Evolutionary conservation across 805 yeast genomes (phyloP).

Genomic region (Kodamaea fukazawae): DNA sequence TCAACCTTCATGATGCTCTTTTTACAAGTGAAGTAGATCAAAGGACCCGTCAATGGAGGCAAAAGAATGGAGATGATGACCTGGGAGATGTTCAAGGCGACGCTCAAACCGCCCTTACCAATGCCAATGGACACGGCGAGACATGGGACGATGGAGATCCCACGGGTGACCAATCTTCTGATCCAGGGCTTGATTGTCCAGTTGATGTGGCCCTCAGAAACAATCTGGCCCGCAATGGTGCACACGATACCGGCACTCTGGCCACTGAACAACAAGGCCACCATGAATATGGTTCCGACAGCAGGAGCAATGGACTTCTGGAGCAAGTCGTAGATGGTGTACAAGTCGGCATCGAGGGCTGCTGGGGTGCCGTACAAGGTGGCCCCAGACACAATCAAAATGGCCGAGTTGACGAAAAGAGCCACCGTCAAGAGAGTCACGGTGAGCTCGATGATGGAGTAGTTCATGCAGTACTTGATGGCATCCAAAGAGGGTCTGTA

Average conservation of each 20-base stretch:
- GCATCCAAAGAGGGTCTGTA: slow-evolving; percentile 76
- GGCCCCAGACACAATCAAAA: slow-evolving; percentile 77
- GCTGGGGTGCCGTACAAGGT: slow-evolving; percentile 69
- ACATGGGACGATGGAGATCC: slow-evolving; percentile 80
- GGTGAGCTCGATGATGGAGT: slow-evolving; percentile 68
- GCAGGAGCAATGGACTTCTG: slow-evolving; percentile 60
- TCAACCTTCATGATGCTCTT: slow-evolving; percentile 66
- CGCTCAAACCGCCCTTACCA: slow-evolving; percentile 69
- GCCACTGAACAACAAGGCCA: slow-evolving; percentile 82
- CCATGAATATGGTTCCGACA: slow-evolving; percentile 81
- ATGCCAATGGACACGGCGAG: slow-evolving; percentile 64
- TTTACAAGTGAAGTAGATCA: slow-evolving; percentile 75
- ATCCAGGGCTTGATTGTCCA: slow-evolving; percentile 83
- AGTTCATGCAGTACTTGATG: slow-evolving; percentile 66
- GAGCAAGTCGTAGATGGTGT: slow-evolving; percentile 68
- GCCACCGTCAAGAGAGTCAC: slow-evolving; percentile 77
- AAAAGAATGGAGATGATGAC: slow-evolving; percentile 77
- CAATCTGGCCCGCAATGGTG: slow-evolving; percentile 91
- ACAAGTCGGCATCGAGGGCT: slow-evolving; percentile 72
- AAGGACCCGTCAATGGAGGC: slow-evolving; percentile 83
- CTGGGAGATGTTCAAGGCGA: slow-evolving; percentile 81
- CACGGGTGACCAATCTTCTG: slow-evolving; percentile 73
- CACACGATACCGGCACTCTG: slow-evolving; percentile 91
- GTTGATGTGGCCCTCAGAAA: slow-evolving; percentile 82
- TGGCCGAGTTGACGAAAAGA: slow-evolving; percentile 80